A percentile compares a stretch with the other conserved stretches of the same genome.
Conservation (phyloP, 768 basidiomycete species). For the Cystofilobasidium macerans region DNA sequence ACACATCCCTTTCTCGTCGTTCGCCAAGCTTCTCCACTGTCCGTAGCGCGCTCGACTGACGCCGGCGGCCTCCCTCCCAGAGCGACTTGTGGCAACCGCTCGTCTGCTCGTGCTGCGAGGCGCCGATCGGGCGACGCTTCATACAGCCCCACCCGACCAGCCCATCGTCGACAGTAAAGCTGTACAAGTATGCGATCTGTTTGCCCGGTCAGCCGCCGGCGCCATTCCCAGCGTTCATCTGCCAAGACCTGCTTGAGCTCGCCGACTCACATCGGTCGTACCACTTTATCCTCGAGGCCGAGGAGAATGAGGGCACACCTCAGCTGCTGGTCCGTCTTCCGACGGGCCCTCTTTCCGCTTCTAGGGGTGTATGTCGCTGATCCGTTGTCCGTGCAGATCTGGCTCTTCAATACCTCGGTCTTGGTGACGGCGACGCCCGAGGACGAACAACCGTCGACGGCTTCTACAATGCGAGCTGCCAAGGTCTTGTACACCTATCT, state of each 20-base stretch:
- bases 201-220: constrained; percentile 37
- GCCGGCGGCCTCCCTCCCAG: constrained; percentile 28
- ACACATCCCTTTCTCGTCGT: constrained; percentile 44
- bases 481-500: constrained; percentile 5
- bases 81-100: constrained; percentile 21
- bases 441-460: constrained; percentile 52
- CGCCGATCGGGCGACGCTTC: constrained; percentile 10
- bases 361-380: too few relatives aligned
- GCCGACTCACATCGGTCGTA: constrained; percentile 87
- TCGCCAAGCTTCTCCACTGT: too few relatives aligned
- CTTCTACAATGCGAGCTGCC: constrained; percentile 36
- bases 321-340: constrained; percentile 57
- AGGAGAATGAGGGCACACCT: constrained; percentile 62
- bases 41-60: constrained; percentile 28
- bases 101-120: constrained; percentile 13
- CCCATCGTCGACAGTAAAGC: constrained; percentile 40
- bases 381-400: constrained; percentile 49
- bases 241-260: constrained; percentile 82
- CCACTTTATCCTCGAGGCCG: constrained; percentile 77
- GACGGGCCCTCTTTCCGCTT: not conserved
- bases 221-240: constrained; percentile 76
- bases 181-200: constrained; percentile 80
- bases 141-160: constrained; percentile 14
- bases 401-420: constrained; percentile 88
- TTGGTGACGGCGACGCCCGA: constrained; percentile 61